Conservation (phyloP, 768 basidiomycete genomes). For the Suillus spraguei region DNA sequence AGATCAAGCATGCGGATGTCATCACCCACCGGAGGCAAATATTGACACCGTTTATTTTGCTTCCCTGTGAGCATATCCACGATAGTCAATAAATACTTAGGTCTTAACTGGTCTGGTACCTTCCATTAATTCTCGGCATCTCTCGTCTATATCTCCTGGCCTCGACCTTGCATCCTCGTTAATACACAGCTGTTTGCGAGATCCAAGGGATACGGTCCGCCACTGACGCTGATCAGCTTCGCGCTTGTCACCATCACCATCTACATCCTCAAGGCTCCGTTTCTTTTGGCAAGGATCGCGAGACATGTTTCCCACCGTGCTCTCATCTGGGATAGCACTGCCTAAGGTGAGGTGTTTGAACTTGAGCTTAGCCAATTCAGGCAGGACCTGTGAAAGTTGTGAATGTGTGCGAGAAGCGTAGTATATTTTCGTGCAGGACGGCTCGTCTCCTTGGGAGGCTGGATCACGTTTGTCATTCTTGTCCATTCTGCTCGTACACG, state of each 20-base stretch:
- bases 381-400: constrained; percentile 88
- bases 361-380: constrained; percentile 78
- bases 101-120: constrained; percentile 40
- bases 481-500: constrained; percentile 20
- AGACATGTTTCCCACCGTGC: constrained; percentile 16
- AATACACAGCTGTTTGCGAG: constrained; percentile 91
- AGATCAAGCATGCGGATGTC: constrained; percentile 76
- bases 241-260: constrained; percentile 22
- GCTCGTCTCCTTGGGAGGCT: constrained; percentile 40
- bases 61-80: constrained; percentile 45
- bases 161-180: constrained; percentile 73
- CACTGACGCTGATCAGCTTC: constrained; percentile 29
- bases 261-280: constrained; percentile 25
- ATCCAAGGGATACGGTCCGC: constrained; percentile 85
- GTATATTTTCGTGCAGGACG: constrained; percentile 80
- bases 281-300: constrained; percentile 14
- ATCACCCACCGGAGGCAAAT: constrained; percentile 72
- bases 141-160: constrained; percentile 79
- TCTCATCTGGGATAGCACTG: constrained; percentile 9
- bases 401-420: constrained; percentile 97
- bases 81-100: constrained; percentile 1
- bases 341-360: constrained; percentile 38
- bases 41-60: constrained; percentile 70
- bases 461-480: constrained; percentile 13
- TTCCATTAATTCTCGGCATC: constrained; percentile 77